Conservation (phyloP, 2,329 filamentous ascomycete species). For the Beauveria asiatica region DNA sequence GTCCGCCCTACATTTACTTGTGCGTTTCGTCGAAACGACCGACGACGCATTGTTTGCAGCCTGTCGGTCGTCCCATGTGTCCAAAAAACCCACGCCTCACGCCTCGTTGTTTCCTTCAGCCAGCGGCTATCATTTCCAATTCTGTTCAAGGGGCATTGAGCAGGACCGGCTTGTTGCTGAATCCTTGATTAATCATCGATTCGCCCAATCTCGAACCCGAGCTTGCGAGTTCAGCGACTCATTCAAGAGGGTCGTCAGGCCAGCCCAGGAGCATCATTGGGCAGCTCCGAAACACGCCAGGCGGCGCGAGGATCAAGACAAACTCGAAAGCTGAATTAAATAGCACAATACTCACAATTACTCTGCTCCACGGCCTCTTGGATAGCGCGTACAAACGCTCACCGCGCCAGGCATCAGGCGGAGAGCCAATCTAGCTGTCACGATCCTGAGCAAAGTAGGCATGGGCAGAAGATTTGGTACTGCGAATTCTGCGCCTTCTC, state of each 20-base stretch:
- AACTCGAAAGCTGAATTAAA: neutral
- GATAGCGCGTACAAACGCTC: neutral
- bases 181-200: conserved; percentile 1
- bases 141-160: too few species aligned
- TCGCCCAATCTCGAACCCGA: conserved; percentile 1
- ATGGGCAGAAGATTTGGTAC: neutral
- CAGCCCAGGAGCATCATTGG: neutral
- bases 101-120: too few species aligned
- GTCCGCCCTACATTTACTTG: too few species aligned
- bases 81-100: too few species aligned
- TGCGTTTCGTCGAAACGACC: too few species aligned
- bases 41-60: too few species aligned
- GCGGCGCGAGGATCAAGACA: neutral
- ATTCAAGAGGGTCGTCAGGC: neutral
- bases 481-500: conserved; percentile 1
- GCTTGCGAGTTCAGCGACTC: conserved; percentile 1
- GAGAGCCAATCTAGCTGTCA: neutral
- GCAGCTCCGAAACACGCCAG: neutral
- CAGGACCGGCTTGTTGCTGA: neutral
- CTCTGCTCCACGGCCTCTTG: neutral
- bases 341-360: neutral
- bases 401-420: neutral
- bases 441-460: neutral
- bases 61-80: too few species aligned
- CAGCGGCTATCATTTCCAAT: too few species aligned